A percentile compares a stretch with the other conserved stretches of the same genome.
Evolutionary conservation across 1,139 yeast genomes (phyloP).

Genomic region (Diutina siamensis): DNA sequence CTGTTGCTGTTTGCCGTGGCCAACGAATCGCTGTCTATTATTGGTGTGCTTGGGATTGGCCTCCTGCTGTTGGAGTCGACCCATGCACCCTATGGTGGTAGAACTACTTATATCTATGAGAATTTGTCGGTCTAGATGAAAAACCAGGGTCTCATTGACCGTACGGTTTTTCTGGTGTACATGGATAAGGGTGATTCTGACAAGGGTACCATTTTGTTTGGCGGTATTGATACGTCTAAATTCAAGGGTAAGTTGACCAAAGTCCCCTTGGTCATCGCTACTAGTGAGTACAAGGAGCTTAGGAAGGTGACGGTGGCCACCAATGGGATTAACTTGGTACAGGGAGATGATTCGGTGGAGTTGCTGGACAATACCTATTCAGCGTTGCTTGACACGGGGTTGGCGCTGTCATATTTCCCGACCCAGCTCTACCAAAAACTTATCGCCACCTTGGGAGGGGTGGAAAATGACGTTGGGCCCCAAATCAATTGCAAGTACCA

Average conservation of each 20-base stretch:
- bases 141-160: slow-evolving; percentile 35
- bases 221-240: slow-evolving; percentile 6
- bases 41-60: slow-evolving; percentile 6
- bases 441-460: slow-evolving; percentile 11
- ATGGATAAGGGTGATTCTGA: slow-evolving; percentile 5
- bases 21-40: slow-evolving; percentile 4
- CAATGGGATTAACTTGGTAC: neutral
- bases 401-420: slow-evolving; percentile 50
- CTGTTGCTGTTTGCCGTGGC: slow-evolving; percentile 25
- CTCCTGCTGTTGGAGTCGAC: slow-evolving; percentile 3
- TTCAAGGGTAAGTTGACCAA: slow-evolving; percentile 19
- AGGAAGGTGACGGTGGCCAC: neutral
- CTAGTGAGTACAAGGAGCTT: neutral
- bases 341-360: slow-evolving; percentile 1
- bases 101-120: slow-evolving; percentile 23
- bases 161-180: slow-evolving; percentile 17
- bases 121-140: slow-evolving; percentile 49
- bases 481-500: neutral
- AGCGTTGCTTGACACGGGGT: slow-evolving; percentile 58
- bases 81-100: neutral
- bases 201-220: slow-evolving; percentile 5
- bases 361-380: slow-evolving; percentile 11
- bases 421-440: slow-evolving; percentile 17
- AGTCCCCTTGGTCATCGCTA: neutral
- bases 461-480: neutral